Conservation (phyloP, 2,329 filamentous ascomycete genomes). For the Sporothrix euskadiensis region DNA sequence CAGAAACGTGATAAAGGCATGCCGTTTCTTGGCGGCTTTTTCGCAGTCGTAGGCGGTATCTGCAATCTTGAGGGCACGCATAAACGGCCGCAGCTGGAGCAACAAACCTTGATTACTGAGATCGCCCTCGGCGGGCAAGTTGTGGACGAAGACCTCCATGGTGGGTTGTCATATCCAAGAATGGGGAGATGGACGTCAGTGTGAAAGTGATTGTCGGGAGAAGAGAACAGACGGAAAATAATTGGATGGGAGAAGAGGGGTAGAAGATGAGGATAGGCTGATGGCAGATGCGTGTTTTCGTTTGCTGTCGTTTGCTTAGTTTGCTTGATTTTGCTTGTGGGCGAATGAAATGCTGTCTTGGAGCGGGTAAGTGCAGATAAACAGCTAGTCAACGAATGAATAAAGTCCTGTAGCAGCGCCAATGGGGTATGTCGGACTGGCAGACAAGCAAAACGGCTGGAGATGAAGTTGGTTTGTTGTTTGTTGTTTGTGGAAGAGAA, state of each 20-base stretch:
- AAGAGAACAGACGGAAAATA: background rate
- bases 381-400: background rate
- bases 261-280: background rate
- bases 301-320: background rate
- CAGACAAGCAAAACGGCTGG: background rate
- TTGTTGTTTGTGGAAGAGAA: background rate
- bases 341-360: background rate
- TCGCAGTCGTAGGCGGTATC: slow-evolving; percentile 45
- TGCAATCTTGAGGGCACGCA: slow-evolving; percentile 45
- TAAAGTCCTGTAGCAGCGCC: background rate
- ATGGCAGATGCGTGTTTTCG: background rate
- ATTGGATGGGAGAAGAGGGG: background rate
- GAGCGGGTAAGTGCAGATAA: background rate
- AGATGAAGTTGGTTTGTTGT: background rate
- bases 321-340: background rate
- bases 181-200: background rate
- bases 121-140: slow-evolving; percentile 43
- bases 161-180: background rate
- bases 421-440: background rate
- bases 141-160: slow-evolving; percentile 52
- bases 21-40: slow-evolving; percentile 42
- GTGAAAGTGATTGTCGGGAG: background rate
- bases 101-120: slow-evolving; percentile 44
- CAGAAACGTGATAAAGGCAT: slow-evolving; percentile 50
- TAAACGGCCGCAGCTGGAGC: slow-evolving; percentile 44